These are phyloP conservation scores for Fusarium sp. DNA, from an alignment of 2,329 filamentous ascomycete genomes.

Conservation along the genomic window DNA sequence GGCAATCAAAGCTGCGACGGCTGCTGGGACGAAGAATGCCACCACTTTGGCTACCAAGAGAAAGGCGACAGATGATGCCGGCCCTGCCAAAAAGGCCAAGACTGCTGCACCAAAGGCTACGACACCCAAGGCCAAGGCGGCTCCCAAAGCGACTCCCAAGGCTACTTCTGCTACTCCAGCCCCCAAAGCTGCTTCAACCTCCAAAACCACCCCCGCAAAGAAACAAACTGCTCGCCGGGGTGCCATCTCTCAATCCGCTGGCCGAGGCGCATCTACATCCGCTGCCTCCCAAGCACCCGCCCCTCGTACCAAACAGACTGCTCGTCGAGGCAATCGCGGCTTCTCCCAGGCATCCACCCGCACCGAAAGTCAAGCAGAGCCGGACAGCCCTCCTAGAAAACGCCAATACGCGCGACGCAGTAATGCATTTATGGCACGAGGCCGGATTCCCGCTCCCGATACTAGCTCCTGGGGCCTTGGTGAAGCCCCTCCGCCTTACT, in stretches of 20 bases:
- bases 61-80: constrained; percentile 34
- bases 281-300: no score
- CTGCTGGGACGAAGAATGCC: constrained; percentile 5
- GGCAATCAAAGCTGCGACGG: constrained; percentile 18
- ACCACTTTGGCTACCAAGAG: constrained; percentile 50
- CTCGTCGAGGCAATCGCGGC: no score
- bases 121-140: neutral
- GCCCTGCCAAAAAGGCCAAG: constrained; percentile 38
- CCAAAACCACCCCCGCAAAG: neutral
- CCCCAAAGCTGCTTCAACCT: neutral
- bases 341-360: no score
- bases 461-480: constrained; percentile 17
- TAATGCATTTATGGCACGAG: constrained; percentile 40
- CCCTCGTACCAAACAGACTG: no score
- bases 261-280: no score
- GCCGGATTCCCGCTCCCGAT: constrained; percentile 38
- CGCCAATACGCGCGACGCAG: constrained; percentile 50
- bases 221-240: constrained; percentile 40
- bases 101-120: neutral
- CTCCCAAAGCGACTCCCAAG: neutral
- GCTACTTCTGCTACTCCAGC: constrained; percentile 6
- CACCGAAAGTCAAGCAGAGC: neutral
- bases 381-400: constrained; percentile 2
- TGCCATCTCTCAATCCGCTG: constrained; percentile 17
- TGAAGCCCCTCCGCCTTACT: constrained; percentile 39